Conservation (phyloP, 805 yeast species). For the Phaffomyces thermotolerans region DNA sequence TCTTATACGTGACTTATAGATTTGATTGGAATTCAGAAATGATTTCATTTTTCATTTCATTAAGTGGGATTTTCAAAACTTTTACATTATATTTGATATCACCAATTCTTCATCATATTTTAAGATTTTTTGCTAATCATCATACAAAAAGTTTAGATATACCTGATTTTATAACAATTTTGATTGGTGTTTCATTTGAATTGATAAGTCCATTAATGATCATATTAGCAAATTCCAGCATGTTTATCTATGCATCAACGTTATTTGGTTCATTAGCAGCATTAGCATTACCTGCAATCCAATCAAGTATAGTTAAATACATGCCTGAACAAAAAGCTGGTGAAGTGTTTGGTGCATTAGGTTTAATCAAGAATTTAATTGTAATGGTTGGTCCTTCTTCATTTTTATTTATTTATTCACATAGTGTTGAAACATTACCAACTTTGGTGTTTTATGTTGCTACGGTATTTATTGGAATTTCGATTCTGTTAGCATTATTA, state of each 20-base stretch:
- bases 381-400: slow-evolving; percentile 43
- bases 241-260: slow-evolving; percentile 28
- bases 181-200: slow-evolving; percentile 30
- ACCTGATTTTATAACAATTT: slow-evolving; percentile 37
- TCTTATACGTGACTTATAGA: slow-evolving; percentile 45
- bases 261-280: slow-evolving; percentile 41
- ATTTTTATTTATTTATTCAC: slow-evolving; percentile 40
- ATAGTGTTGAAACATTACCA: slow-evolving; percentile 34
- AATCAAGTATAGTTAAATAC: slow-evolving; percentile 54
- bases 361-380: slow-evolving; percentile 47
- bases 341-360: slow-evolving; percentile 65
- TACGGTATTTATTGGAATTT: slow-evolving; percentile 4
- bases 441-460: slow-evolving; percentile 29
- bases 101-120: slow-evolving; percentile 38
- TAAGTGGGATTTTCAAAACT: slow-evolving; percentile 44
- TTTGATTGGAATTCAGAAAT: slow-evolving; percentile 49
- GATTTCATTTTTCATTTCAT: slow-evolving; percentile 50
- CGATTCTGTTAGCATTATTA: neutral
- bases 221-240: slow-evolving; percentile 25
- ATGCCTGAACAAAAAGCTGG: slow-evolving; percentile 54
- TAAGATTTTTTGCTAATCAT: slow-evolving; percentile 29
- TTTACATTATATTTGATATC: slow-evolving; percentile 41
- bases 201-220: slow-evolving; percentile 30
- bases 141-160: slow-evolving; percentile 42
- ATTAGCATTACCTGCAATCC: slow-evolving; percentile 49